Percentiles rank a stretch among this genome's conserved stretches.
Conservation (phyloP, 2,329 filamentous ascomycete species). For the Chrysosphaeria jannelii region DNA sequence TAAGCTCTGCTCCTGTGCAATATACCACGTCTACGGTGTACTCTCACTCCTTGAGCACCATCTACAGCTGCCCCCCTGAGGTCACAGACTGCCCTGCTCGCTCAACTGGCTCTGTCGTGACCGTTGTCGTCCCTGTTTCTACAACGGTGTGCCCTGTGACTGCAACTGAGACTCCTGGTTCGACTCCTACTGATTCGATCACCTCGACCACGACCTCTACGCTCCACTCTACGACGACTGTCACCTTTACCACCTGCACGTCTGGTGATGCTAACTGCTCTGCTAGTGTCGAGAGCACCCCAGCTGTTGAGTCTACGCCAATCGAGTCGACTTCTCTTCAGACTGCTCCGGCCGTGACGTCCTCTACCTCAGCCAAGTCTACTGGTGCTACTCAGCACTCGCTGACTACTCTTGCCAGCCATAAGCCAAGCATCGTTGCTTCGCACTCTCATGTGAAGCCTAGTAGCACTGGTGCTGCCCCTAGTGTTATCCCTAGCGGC, state of each 20-base stretch:
- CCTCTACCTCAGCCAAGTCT: too few relatives aligned
- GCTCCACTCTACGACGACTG: constrained; percentile 6
- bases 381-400: too few relatives aligned
- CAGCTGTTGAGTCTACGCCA: neutral
- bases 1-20: constrained; percentile 2
- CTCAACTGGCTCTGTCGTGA: constrained; percentile 11
- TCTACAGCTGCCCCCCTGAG: constrained; percentile 17
- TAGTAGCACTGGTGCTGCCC: constrained; percentile 7
- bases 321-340: too few relatives aligned
- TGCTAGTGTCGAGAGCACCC: constrained; percentile 3
- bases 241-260: too few relatives aligned
- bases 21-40: constrained; percentile 11
- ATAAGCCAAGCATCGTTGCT: too few relatives aligned
- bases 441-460: constrained; percentile 5
- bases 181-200: neutral
- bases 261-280: constrained; percentile 4
- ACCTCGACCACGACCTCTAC: neutral
- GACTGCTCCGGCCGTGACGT: too few relatives aligned
- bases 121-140: constrained; percentile 22
- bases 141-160: constrained; percentile 32
- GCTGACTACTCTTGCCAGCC: too few relatives aligned
- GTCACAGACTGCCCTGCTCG: constrained; percentile 18
- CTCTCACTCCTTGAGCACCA: constrained; percentile 17
- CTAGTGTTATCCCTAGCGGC: constrained; percentile 8
- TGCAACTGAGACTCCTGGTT: constrained; percentile 16